Evolutionary conservation across 2,329 filamentous ascomycete genomes (phyloP), one percentile per base, ranked within the genome.

Genomic region (Calonectria leucothoes): DNA sequence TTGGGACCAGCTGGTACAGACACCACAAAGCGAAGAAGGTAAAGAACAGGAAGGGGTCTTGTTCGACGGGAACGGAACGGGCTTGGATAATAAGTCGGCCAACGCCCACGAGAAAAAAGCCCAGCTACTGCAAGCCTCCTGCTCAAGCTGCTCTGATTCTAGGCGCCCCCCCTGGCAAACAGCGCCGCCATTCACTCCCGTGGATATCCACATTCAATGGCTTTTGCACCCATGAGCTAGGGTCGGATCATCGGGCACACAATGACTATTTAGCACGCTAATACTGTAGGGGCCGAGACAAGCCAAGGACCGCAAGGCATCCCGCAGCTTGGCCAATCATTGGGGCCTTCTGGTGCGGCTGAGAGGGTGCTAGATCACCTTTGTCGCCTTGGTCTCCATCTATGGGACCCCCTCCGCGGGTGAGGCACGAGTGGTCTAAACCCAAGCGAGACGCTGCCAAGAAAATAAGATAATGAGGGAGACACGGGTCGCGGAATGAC

Each of bases 251-350:
- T 76, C 71, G 69, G 57, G 63, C 51, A 42, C 66, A 66, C 67
- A 74, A 70, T 72, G 42, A 75, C 37, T 61, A 61, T 49, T 66
- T 29, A 49, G 45, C 55, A 71, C 74, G 72, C 78, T 80, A 78
- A 70, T 74, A 70, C 72, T 74, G 72, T 77, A 76, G 72, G 73
- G 73, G 75, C 67, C 71, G 63, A 25, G 67, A 67, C 39, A 33
- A 37, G 69, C 69, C 68, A 73, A 70, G 75, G 67, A 73, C 39
- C 74, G 75, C 73, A 73, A 80, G 74, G 78, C 78, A 80, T 68
- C 69, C 48, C 49, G 64, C 45, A 49, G 57, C 31, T 63, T 7
- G 42, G 15, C 78, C 78, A 80, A 80, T 80, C 29, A 73, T 51
- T 42, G 35, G 20, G 31, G 33, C n/a, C 25, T 45, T 35, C 27